Base-by-base conservation (phyloP, 176 grass and related monocot genomes). In the Musa troglodytarum region DNA sequence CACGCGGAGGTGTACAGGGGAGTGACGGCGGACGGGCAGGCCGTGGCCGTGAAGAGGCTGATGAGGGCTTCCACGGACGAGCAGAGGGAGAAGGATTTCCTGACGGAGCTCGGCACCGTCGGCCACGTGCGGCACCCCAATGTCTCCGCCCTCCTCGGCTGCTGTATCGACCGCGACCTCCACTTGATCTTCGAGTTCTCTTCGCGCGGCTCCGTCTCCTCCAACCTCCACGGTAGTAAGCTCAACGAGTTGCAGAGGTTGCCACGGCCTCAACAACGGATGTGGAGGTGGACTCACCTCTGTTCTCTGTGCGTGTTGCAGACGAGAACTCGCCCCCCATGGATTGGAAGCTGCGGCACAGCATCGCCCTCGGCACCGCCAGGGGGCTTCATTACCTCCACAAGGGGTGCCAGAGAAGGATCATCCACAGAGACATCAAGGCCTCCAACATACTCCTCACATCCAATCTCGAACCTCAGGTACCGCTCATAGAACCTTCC, bases 351-450 rank as follows among this genome's bases (percentile, higher is more conserved):
- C 50, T 77, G 61, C 34, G 59, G 49, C 23, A 77, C 75, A 25
- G 17, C 75, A 77, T 77, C 14, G 75, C 49, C n/a, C 1, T 66
- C 6, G 75, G 75, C 12, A 77, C 75, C 3, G 59, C 75, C 1
- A 21, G 61, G 49, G 75, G 75, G 50, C 75, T 77, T 53, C 61
- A 53, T 14, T 77, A 65, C 75, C 61, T 77, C 49, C 75, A 77
- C 61, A 77, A 77, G 49, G 58, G 61, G 8, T 77, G 59, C 75
- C 75, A 29, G 75, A 65, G 75, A 77, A 77, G 75, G 34, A 77
- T 77, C 50, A 77, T 77, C 13, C 75, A 77, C 75, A 77, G 75
- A 52, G 75, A 77, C 49, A 77, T 77, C 61, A 77, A 77, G 61
- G 75, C 75, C 61, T 77, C 75, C 6, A 77, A 77, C 21, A 66